Percentiles rank a stretch among this genome's conserved stretches.
phyloP scores from a whole-genome alignment of 805 yeast species.

The Yarrowia osloensis region DNA sequence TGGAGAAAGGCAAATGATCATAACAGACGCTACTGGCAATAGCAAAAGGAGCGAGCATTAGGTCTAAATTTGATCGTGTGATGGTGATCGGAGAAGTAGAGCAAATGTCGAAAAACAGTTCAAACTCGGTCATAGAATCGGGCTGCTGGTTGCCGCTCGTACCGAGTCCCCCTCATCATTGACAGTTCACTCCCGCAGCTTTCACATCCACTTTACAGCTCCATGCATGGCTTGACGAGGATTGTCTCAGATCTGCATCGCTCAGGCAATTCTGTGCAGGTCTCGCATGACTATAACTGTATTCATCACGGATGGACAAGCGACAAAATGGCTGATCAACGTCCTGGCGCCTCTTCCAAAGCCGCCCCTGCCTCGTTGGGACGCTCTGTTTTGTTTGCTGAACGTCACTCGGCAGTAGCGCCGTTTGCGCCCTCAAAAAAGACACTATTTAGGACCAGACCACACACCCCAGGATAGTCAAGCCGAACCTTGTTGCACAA shows the following conservation, averaged over 20 bases:
- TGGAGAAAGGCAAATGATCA: neutral
- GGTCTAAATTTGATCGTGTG: neutral
- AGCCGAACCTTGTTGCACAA: constrained; percentile 7
- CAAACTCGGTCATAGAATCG: no score
- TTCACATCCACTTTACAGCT: no score
- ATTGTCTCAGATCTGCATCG: constrained; percentile 15
- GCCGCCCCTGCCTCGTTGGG: neutral
- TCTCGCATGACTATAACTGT: constrained; percentile 28
- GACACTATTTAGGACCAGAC: neutral
- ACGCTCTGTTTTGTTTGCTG: neutral
- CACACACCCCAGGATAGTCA: neutral
- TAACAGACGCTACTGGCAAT: neutral
- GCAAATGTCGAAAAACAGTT: no score
- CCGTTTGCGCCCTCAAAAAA: neutral
- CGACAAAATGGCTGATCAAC: neutral
- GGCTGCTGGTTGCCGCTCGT: no score
- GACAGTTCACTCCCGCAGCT: no score
- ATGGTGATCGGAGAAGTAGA: no score
- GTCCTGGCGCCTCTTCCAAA: neutral
- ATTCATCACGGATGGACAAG: neutral
- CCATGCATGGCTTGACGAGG: no score
- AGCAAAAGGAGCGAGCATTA: neutral
- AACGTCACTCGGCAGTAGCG: neutral
- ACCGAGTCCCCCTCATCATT: no score
- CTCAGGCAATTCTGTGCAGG: constrained; percentile 7